Percentiles rank a stretch among this genome's conserved stretches.
Conservation (phyloP, 2,329 filamentous ascomycete genomes). For the Nemania abortiva region DNA sequence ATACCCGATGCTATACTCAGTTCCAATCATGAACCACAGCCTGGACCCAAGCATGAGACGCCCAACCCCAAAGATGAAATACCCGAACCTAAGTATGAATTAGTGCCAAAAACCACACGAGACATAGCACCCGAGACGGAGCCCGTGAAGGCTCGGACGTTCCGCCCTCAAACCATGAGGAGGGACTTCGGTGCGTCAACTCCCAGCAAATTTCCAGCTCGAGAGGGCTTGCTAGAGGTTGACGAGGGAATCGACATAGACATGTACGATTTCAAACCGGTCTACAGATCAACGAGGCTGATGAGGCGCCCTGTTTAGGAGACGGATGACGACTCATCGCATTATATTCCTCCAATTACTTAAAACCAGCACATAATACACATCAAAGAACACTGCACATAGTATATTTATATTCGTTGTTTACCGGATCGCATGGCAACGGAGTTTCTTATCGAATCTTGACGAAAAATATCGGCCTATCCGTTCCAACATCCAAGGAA, state of each 20-base stretch:
- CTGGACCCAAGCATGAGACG: slow-evolving; percentile 4
- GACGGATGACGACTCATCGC: slow-evolving; percentile 15
- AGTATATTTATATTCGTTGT: slow-evolving; percentile 35
- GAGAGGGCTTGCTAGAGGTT: slow-evolving; percentile 43
- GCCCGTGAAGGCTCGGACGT: slow-evolving; percentile 60
- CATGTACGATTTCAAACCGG: slow-evolving; percentile 48
- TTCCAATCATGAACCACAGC: not conserved
- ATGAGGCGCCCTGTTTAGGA: slow-evolving; percentile 41
- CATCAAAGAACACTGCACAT: slow-evolving; percentile 30
- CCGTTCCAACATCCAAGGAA: slow-evolving; percentile 4
- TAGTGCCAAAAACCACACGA: slow-evolving; percentile 14
- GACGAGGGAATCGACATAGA: slow-evolving; percentile 53
- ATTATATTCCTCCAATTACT: not conserved
- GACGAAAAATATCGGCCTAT: slow-evolving; percentile 27
- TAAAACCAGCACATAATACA: slow-evolving; percentile 20
- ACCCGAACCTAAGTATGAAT: not conserved
- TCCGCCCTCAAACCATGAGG: slow-evolving; percentile 66
- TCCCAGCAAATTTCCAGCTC: slow-evolving; percentile 42
- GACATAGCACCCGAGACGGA: slow-evolving; percentile 30
- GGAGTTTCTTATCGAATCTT: slow-evolving; percentile 45
- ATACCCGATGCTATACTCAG: not conserved
- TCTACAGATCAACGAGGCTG: slow-evolving; percentile 43
- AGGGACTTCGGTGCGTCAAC: slow-evolving; percentile 55
- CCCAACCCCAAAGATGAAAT: slow-evolving; percentile 8
- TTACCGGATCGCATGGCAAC: slow-evolving; percentile 43